Conservation (phyloP, 495 filamentous ascomycete genomes). For the Penicillium parvum region DNA sequence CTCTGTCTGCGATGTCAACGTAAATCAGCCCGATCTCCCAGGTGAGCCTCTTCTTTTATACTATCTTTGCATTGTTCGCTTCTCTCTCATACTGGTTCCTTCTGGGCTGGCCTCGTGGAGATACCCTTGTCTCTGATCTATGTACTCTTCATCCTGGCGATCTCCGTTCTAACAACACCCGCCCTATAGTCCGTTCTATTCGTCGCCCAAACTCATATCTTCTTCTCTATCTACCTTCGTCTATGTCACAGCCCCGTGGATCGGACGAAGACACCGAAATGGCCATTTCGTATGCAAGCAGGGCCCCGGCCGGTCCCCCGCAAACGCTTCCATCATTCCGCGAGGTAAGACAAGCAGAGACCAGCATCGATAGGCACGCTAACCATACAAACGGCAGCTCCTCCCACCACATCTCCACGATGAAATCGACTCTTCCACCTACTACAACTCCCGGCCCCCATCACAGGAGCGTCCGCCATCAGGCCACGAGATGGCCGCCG, state of each 20-base stretch:
- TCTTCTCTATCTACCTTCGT: slow-evolving; percentile 9
- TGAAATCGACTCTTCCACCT: slow-evolving; percentile 45
- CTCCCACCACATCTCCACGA: slow-evolving; percentile 46
- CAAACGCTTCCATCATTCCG: slow-evolving; percentile 45
- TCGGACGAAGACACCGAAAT: slow-evolving; percentile 39
- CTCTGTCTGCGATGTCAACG: slow-evolving; percentile 23
- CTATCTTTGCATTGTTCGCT: not conserved
- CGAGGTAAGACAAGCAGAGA: slow-evolving; percentile 30
- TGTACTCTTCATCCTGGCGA: too few relatives aligned
- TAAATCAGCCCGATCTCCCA: slow-evolving; percentile 21
- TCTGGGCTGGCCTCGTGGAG: slow-evolving; percentile 3
- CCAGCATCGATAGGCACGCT: not conserved
- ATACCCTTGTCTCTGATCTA: not conserved
- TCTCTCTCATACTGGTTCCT: slow-evolving; percentile 1
- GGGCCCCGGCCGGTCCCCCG: slow-evolving; percentile 31
- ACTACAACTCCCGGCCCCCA: slow-evolving; percentile 30
- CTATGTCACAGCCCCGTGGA: slow-evolving; percentile 40
- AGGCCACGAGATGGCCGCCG: slow-evolving; percentile 30
- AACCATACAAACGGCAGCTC: slow-evolving; percentile 18
- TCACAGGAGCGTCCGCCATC: slow-evolving; percentile 35
- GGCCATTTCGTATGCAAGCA: slow-evolving; percentile 43
- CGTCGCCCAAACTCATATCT: not conserved
- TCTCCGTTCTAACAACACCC: too few relatives aligned
- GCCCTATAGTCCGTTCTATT: too few relatives aligned
- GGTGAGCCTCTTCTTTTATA: slow-evolving; percentile 12